Percentiles rank a stretch among this genome's conserved stretches.
Evolutionary conservation across 2,329 filamentous ascomycete genomes (phyloP).

Genomic region (Harringtonia aguacate): DNA sequence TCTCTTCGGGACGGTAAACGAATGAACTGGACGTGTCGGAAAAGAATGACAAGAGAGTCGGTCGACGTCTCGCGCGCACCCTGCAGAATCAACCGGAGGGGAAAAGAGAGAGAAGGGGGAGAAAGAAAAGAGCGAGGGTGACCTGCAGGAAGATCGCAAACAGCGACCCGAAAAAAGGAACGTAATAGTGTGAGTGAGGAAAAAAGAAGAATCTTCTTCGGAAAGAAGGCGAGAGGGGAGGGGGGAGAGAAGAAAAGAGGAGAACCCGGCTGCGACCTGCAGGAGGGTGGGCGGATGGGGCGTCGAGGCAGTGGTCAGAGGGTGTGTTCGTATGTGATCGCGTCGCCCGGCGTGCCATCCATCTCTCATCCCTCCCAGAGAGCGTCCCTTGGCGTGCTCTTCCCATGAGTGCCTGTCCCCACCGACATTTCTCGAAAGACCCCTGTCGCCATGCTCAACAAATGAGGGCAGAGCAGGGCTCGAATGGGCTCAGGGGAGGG

Average conservation of each 20-base stretch:
- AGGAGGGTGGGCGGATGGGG: neutral
- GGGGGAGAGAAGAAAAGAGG: neutral
- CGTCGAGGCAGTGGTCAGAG: too few relatives aligned
- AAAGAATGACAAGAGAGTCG: conserved; percentile 4
- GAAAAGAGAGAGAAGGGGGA: neutral
- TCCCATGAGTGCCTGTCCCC: too few relatives aligned
- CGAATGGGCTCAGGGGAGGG: too few relatives aligned
- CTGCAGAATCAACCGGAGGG: conserved; percentile 1
- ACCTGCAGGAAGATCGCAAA: conserved; percentile 5
- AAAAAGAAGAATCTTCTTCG: neutral
- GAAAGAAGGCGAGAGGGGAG: too few relatives aligned
- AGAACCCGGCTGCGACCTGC: neutral
- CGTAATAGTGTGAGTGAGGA: neutral
- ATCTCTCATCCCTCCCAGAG: too few relatives aligned
- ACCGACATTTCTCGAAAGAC: too few relatives aligned
- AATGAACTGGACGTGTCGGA: neutral
- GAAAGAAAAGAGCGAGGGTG: neutral
- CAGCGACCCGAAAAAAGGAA: conserved; percentile 1
- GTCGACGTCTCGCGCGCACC: conserved; percentile 9
- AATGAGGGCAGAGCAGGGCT: too few relatives aligned
- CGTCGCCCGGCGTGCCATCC: too few relatives aligned
- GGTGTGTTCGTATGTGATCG: too few relatives aligned
- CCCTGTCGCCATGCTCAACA: too few relatives aligned
- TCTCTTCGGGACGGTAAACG: too few relatives aligned
- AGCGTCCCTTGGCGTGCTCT: too few relatives aligned